A percentile compares a stretch with the other conserved stretches of the same genome.
These are phyloP conservation scores for Beauveria asiatica DNA, from an alignment of 2,329 filamentous ascomycete species.

Conservation along the genomic window DNA sequence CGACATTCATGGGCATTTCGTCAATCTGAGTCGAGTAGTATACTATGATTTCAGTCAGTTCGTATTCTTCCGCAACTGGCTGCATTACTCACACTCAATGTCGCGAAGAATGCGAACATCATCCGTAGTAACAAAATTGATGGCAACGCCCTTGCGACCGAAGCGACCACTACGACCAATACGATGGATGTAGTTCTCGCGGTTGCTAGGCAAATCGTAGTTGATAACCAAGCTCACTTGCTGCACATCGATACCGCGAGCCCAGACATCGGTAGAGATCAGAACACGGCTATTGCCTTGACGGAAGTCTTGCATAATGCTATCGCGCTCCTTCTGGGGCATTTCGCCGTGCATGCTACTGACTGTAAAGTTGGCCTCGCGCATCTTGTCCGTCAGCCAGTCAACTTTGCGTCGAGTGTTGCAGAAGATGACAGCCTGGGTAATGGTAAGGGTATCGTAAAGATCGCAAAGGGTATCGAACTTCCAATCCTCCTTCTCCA, in stretches of 20 bases:
- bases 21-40: slow-evolving; percentile 97
- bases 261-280: slow-evolving; percentile 97
- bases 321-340: slow-evolving; percentile 96
- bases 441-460: slow-evolving; percentile 97
- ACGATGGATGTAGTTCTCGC: slow-evolving; percentile 99
- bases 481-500: slow-evolving; percentile 99
- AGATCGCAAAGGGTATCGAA: slow-evolving; percentile 98
- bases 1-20: slow-evolving; percentile 97
- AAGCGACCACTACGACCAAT: slow-evolving; percentile 95
- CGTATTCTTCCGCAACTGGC: not conserved
- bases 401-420: slow-evolving; percentile 98
- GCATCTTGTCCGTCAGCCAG: slow-evolving; percentile 99
- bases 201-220: slow-evolving; percentile 95
- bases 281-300: slow-evolving; percentile 93
- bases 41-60: slow-evolving; percentile 43
- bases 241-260: slow-evolving; percentile 96
- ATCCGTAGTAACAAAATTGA: slow-evolving; percentile 98
- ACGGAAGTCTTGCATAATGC: slow-evolving; percentile 98
- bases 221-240: slow-evolving; percentile 98
- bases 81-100: slow-evolving; percentile 66
- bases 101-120: slow-evolving; percentile 95
- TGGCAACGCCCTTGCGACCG: slow-evolving; percentile 95
- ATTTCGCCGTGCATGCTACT: slow-evolving; percentile 99
- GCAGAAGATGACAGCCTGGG: slow-evolving; percentile 98
- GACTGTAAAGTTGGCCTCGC: slow-evolving; percentile 96